Conservation (phyloP, 495 filamentous ascomycete species). For the Coniosporium apollinis region DNA sequence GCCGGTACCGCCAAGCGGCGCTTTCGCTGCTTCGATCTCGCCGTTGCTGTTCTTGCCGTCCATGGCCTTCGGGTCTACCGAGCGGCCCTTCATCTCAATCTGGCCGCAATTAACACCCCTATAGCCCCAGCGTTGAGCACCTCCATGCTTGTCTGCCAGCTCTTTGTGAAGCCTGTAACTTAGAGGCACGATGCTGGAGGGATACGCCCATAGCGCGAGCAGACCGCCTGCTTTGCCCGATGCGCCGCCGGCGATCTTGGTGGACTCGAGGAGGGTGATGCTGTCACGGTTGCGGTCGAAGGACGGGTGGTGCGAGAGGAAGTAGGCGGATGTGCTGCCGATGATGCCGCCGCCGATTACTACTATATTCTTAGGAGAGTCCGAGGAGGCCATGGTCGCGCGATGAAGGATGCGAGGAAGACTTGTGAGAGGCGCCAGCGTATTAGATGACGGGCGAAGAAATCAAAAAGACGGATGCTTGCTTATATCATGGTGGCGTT, state of each 20-base stretch:
- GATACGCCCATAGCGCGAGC: slow-evolving; percentile 86
- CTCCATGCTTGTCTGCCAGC: slow-evolving; percentile 70
- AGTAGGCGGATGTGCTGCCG: slow-evolving; percentile 87
- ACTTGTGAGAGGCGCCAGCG: no score
- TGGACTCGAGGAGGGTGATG: slow-evolving; percentile 80
- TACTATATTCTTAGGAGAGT: slow-evolving; percentile 12
- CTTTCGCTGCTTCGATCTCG: slow-evolving; percentile 11
- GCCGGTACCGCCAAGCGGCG: no score
- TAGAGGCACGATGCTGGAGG: slow-evolving; percentile 65
- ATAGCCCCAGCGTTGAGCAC: slow-evolving; percentile 77
- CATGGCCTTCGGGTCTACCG: slow-evolving; percentile 17
- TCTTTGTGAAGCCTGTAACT: slow-evolving; percentile 73
- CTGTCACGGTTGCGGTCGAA: slow-evolving; percentile 60
- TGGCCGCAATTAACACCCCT: slow-evolving; percentile 62
- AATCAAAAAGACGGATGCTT: no score
- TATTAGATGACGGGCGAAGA: no score
- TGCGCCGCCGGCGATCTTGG: slow-evolving; percentile 73
- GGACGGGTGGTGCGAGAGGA: slow-evolving; percentile 70
- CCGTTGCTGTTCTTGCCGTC: slow-evolving; percentile 16
- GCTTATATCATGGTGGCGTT: no score
- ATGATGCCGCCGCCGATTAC: slow-evolving; percentile 78
- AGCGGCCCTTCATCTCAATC: slow-evolving; percentile 39
- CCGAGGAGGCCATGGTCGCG: slow-evolving; percentile 9
- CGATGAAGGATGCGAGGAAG: no score
- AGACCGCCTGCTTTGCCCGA: slow-evolving; percentile 93